phyloP scores from a whole-genome alignment of 192 early-diverging fungal genomes.

The Anaeromyces robustus region DNA sequence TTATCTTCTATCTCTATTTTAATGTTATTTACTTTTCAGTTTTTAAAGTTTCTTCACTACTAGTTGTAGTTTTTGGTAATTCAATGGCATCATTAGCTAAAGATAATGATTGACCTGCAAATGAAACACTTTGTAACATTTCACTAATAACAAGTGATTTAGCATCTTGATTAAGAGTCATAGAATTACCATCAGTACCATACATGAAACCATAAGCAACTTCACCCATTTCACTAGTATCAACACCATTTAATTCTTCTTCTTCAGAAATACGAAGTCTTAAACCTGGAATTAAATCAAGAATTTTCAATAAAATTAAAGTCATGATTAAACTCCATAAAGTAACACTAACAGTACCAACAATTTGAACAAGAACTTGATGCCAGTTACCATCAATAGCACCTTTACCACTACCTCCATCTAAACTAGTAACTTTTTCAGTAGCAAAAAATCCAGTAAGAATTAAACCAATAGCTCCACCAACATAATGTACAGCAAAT shows the following conservation, averaged over 20 bases:
- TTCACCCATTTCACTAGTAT: conserved; percentile 6
- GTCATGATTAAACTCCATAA: conserved; percentile 4
- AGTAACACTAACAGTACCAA: conserved; percentile 4
- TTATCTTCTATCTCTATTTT: no score
- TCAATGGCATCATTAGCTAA: background rate
- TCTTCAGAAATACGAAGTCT: conserved; percentile 3
- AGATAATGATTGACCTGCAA: background rate
- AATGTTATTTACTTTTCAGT: no score
- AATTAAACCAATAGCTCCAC: conserved; percentile 2
- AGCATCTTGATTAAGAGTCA: background rate
- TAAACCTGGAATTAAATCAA: conserved; percentile 4
- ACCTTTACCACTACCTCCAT: conserved; percentile 2
- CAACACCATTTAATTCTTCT: conserved; percentile 3
- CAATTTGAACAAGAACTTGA: conserved; percentile 2
- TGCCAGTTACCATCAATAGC: conserved; percentile 6
- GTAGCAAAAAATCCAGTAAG: conserved; percentile 8
- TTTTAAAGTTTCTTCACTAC: background rate
- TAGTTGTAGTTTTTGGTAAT: background rate
- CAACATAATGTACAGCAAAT: conserved; percentile 4
- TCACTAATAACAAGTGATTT: background rate
- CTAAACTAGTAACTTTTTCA: conserved; percentile 2
- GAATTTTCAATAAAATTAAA: conserved; percentile 3
- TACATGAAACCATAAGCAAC: background rate
- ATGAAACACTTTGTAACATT: background rate
- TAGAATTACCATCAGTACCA: background rate